Evolutionary conservation across 2,329 filamentous ascomycete species (phyloP), one percentile per base, ranked within the genome.

Genomic region (Penicillium occitanis): DNA sequence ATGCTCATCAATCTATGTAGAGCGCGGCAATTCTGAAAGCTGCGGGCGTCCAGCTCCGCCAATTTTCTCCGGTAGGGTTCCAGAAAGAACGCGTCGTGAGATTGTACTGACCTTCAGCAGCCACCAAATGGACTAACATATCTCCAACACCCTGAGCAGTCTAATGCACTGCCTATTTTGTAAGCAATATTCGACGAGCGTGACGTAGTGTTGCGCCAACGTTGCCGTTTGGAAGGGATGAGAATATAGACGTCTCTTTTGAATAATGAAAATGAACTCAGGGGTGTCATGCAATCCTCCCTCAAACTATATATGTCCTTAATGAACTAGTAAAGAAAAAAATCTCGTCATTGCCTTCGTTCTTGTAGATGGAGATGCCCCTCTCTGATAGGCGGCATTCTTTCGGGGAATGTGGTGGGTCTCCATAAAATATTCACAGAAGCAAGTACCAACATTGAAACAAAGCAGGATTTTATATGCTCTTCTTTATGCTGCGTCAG

Each of bases 31-130:
- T 99, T 33, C 91, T 99, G 71, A 83, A 87, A 66, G 88, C 93
- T 76, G 93, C 93, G 6, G 94, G 94, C 0, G 91, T 98, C 19
- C 87, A 85, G 68, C 80, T 99, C 73, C 86, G 95, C 71, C 93
- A 98, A 77, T 98, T 97, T 75, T 90, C 89, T 69, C 92, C 92
- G 68, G 91, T 93, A 78, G 81, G 64, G 13, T 46, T 58, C 33
- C 46, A 67, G 64, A 67, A 33, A 59, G 19, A 37, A 33, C 13
- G 48, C 65, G 63, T 61, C 60, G 19, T 42, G 19, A n/a, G 35
- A 42, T 40, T 2, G n/a, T 33, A 55, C 68, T 71, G 65, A 66
- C 33, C 28, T 37, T 40, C 19, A 35, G 37, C 71, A 90, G 88
- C 87, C 88, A 30, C 83, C 86, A 1, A 89, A 89, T 70, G 87